Evolutionary conservation across 441 rosid species (phyloP).

Genomic region (Hura crepitans): DNA sequence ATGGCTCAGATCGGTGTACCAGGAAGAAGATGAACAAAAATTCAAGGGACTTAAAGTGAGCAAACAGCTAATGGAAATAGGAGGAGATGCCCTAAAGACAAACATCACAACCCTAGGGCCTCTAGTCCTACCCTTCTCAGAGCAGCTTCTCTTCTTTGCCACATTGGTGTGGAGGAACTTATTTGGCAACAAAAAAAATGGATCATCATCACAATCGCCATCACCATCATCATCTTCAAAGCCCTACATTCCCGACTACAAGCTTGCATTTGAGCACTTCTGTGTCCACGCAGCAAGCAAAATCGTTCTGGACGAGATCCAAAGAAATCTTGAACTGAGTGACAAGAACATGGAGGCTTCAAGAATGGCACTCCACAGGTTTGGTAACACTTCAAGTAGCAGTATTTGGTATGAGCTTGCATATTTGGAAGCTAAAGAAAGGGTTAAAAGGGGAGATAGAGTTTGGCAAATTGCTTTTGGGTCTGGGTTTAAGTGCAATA

Average conservation of each 20-base stretch:
- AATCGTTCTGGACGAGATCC: slow-evolving; percentile 72
- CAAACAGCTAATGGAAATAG: slow-evolving; percentile 72
- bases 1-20: slow-evolving; percentile 57
- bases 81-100: slow-evolving; percentile 82
- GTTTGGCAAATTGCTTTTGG: slow-evolving; percentile 88
- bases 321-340: slow-evolving; percentile 71
- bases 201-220: slow-evolving; percentile 21
- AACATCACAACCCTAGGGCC: slow-evolving; percentile 94
- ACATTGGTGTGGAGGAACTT: slow-evolving; percentile 49
- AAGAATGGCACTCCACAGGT: slow-evolving; percentile 75
- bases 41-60: slow-evolving; percentile 68
- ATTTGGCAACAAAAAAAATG: slow-evolving; percentile 21
- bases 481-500: slow-evolving; percentile 94
- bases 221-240: slow-evolving; percentile 39
- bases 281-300: slow-evolving; percentile 83
- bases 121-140: slow-evolving; percentile 81
- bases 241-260: slow-evolving; percentile 91
- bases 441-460: slow-evolving; percentile 64
- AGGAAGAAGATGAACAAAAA: slow-evolving; percentile 77
- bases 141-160: slow-evolving; percentile 75
- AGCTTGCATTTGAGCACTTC: slow-evolving; percentile 86
- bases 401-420: slow-evolving; percentile 89
- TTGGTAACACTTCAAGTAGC: slow-evolving; percentile 86
- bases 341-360: slow-evolving; percentile 77
- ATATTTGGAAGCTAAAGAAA: slow-evolving; percentile 80